Percentiles rank a stretch among this genome's conserved stretches.
Conservation (phyloP, 2,329 filamentous ascomycete genomes). For the Samsoniella hepiali region DNA sequence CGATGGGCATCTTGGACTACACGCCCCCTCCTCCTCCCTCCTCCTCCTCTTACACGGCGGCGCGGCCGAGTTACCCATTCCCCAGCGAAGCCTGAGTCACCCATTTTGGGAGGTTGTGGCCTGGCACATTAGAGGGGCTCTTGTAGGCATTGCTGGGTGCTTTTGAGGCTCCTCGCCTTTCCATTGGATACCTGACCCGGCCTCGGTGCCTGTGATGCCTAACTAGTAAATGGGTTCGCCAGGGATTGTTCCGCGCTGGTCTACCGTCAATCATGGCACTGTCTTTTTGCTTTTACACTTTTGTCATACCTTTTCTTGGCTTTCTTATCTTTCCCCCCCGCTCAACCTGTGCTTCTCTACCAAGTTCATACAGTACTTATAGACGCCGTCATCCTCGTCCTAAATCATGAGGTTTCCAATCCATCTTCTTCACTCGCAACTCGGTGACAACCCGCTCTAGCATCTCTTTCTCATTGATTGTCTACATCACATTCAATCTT, state of each 20-base stretch:
- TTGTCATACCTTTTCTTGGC: not conserved
- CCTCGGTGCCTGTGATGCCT: slow-evolving; percentile 10
- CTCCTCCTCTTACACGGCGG: slow-evolving; percentile 6
- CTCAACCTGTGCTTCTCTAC: not conserved
- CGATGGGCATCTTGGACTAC: not conserved
- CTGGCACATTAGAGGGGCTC: not conserved
- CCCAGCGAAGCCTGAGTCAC: slow-evolving; percentile 5
- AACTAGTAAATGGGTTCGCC: not conserved
- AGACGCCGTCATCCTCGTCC: not conserved
- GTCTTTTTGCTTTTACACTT: not conserved
- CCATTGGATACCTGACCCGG: not conserved
- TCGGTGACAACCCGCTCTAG: not conserved
- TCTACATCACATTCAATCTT: not conserved
- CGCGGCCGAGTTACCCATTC: not conserved
- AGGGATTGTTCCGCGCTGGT: not conserved
- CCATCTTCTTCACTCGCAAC: not conserved
- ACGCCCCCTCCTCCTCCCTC: not conserved
- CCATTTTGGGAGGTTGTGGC: slow-evolving; percentile 9
- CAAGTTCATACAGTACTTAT: slow-evolving; percentile 1
- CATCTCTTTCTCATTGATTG: not conserved
- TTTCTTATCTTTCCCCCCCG: not conserved
- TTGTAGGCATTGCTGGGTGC: slow-evolving; percentile 1
- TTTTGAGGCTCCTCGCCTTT: not conserved
- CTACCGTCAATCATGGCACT: not conserved
- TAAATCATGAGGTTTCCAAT: not conserved